phyloP scores from a whole-genome alignment of 225 moss, liverwort and hornwort species.

The Marchantia paleacea region DNA sequence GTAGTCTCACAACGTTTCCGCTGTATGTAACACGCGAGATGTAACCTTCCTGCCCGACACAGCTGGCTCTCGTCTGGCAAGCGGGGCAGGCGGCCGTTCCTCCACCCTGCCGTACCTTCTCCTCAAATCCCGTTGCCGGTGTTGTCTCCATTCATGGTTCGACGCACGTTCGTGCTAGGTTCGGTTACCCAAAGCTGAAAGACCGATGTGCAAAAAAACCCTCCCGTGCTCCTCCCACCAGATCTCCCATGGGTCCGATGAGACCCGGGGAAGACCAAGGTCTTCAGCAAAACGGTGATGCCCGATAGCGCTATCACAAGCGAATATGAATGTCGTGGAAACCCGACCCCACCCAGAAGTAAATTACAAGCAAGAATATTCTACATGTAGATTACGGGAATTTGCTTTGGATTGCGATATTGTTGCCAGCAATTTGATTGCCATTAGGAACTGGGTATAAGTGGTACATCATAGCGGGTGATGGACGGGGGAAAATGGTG shows the following conservation, averaged over 20 bases:
- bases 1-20: background rate
- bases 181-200: background rate
- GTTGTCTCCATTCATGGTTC: background rate
- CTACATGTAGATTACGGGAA: background rate
- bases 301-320: background rate
- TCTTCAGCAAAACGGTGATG: background rate
- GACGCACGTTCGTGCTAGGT: background rate
- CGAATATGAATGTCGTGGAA: background rate
- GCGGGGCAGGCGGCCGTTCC: background rate
- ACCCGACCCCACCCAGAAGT: background rate
- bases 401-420: background rate
- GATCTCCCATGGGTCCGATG: background rate
- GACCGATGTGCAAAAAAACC: background rate
- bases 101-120: background rate
- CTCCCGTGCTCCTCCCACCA: background rate
- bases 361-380: slow-evolving; percentile 10
- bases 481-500: background rate
- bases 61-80: slow-evolving; percentile 16
- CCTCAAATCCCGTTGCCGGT: background rate
- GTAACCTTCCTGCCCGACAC: slow-evolving; percentile 1
- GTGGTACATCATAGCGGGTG: background rate
- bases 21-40: background rate
- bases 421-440: background rate
- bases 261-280: no score
- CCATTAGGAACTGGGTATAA: background rate